Base-by-base conservation (phyloP, 495 filamentous ascomycete genomes). In the Pseudevernia furfuracea region DNA sequence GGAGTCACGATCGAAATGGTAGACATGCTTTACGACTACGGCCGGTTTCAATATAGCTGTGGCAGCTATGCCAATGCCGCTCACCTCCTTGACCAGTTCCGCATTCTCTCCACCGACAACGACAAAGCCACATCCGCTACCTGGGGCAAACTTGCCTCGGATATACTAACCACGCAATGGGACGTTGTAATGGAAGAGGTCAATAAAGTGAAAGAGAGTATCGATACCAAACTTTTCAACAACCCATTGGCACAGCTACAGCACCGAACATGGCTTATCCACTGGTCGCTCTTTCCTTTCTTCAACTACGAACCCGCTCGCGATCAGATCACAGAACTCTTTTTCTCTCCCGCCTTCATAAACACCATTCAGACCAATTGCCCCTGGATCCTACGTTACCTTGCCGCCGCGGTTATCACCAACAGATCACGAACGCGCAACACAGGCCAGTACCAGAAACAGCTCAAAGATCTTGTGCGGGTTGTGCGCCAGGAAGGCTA, bases 301-400 rank as follows among this genome's bases (percentile, higher is more conserved):
- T 98, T 97, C 85, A 96, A 97, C 83, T 86, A 92, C 78, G 92
- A 96, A 72, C 83, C 89, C 68, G 90, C 92, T 61, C 89, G 91
- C 67, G 94, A 98, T 68, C 84, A 81, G 68, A 83, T 97, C 69
- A 89, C 92, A 76, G 94, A 98, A 68, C 85, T 97, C 67, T 92
- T 97, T 84, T 97, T 97, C 84, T 94, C 88, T 70, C 88, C 91
- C 60, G 81, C 88, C 68, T 98, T 90, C 81, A 97, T 98, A 82
- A 97, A 97, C 83, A 96, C 92, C 69, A 97, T 98, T 74, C 94
- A 98, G 80, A 96, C 95, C 65, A 88, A 85, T 76, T 96, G 93
- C 79, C 91, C 94, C 6, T 97, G 95, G 95, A 89, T 97, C 64
- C 82, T 98, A 66, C 87, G 94, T 63, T 98, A 97, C 78, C 84